These are phyloP conservation scores for Wickerhamomyces alni DNA, from an alignment of 805 yeast species.

Conservation along the genomic window DNA sequence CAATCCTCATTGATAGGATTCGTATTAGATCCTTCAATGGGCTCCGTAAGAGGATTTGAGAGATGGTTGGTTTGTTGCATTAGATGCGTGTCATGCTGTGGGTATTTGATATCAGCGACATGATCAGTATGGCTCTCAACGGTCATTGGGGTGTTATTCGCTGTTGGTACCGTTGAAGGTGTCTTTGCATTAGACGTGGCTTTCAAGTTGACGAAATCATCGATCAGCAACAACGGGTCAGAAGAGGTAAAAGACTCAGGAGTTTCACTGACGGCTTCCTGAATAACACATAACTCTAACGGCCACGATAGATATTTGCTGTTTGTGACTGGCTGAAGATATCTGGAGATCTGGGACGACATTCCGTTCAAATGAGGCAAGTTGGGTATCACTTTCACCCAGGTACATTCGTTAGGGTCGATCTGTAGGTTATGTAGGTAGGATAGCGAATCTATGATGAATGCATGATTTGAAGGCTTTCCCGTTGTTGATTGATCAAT, in stretches of 20 bases:
- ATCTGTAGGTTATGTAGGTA: conserved; percentile 27
- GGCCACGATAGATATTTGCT: conserved; percentile 70
- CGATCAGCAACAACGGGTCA: conserved; percentile 31
- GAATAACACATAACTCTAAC: conserved; percentile 55
- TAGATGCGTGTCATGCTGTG: too few species aligned
- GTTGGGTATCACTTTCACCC: conserved; percentile 69
- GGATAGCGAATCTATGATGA: conserved; percentile 30
- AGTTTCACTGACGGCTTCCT: conserved; percentile 28
- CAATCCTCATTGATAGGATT: conserved; percentile 13
- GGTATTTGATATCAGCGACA: background rate
- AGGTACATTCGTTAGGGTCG: conserved; percentile 24
- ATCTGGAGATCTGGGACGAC: conserved; percentile 56
- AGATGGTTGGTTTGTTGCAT: too few species aligned
- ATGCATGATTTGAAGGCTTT: conserved; percentile 36
- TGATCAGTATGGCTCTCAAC: conserved; percentile 3
- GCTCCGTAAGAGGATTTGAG: too few species aligned
- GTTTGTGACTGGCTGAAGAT: conserved; percentile 43
- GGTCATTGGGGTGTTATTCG: conserved; percentile 21
- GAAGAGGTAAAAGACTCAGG: conserved; percentile 1
- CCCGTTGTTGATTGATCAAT: conserved; percentile 29
- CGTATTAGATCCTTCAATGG: background rate
- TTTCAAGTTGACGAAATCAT: conserved; percentile 32
- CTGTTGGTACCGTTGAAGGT: conserved; percentile 24
- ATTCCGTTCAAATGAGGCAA: conserved; percentile 62
- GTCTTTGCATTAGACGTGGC: conserved; percentile 33